Conservation (phyloP, 805 yeast genomes). For the Candida verbasci region DNA sequence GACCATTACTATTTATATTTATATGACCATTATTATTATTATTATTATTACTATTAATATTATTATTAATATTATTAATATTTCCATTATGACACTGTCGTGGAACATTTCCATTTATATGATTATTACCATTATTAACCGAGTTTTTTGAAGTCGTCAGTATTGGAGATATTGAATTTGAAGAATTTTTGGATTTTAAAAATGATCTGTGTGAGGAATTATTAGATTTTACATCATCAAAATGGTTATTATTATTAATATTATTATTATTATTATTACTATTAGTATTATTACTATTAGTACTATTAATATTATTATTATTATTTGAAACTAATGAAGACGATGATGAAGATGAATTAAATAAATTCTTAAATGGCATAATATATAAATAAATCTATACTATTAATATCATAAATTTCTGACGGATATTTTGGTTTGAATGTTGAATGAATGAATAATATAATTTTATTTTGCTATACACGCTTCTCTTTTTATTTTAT, state of each 20-base stretch:
- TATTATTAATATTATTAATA: too few species aligned
- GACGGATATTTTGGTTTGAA: too few species aligned
- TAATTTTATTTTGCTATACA: too few species aligned
- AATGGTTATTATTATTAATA: neutral
- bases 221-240: slow-evolving; percentile 5
- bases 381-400: neutral
- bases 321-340: slow-evolving; percentile 2
- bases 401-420: too few species aligned
- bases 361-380: slow-evolving; percentile 7
- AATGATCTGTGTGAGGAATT: slow-evolving; percentile 19
- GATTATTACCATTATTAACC: neutral
- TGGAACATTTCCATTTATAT: too few species aligned
- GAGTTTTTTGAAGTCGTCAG: slow-evolving; percentile 18
- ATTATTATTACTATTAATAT: too few species aligned
- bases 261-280: neutral
- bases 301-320: neutral
- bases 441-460: too few species aligned
- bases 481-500: too few species aligned
- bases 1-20: too few species aligned
- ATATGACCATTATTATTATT: too few species aligned
- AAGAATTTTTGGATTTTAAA: slow-evolving; percentile 19
- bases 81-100: neutral
- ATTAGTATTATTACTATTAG: neutral
- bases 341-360: slow-evolving; percentile 2
- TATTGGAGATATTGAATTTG: slow-evolving; percentile 21